Base-by-base conservation (phyloP, 2,329 filamentous ascomycete genomes). In the Lachnellula occidentalis region DNA sequence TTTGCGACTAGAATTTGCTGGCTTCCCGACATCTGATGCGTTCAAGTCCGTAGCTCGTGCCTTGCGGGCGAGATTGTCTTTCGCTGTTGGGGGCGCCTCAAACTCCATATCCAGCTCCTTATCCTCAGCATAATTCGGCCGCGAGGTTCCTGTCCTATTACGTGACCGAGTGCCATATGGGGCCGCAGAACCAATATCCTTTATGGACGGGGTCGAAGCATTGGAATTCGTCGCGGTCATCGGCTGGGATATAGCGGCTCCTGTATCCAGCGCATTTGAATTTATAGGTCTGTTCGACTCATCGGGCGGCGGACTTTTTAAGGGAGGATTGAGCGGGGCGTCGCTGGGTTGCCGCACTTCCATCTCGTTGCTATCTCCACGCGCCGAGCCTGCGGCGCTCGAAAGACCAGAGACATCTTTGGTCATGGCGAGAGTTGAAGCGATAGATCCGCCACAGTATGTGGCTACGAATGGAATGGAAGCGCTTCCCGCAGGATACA, bases 71-170 rank as follows among this genome's bases (percentile, higher is more conserved):
- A 82, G 79, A 53, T 75, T 74, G 15, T 64, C 60, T 63, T 81
- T 78, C 66, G 78, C 76, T 62, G 80, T 73, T 51, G 75, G 70
- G 67, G 78, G 74, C 69, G 79, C 81, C 66, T 96, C 92, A 70
- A 91, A 90, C 69, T 97, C 94, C 72, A 89, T 84, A 66, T 97
- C 92, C 63, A 92, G 78, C 71, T 96, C 92, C 73, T 82, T 88
- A 72, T 92, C 89, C 74, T 99, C 94, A 49, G 94, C 92, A 72
- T 99, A 99, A 73, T 99, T 99, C 62, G 87, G 85, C 63, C 94
- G 88, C 64, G 87, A 80, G 62, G 81, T 83, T 66, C 88, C 87
- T 55, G 82, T 86, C 67, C 92, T 87, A 73, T 95, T 95, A 70
- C 94, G 88, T 64, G 92, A 96, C 66, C 92, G 87, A 70, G 94